phyloP scores from a whole-genome alignment of 129 eudicot genomes.

The Flaveria brownii region DNA sequence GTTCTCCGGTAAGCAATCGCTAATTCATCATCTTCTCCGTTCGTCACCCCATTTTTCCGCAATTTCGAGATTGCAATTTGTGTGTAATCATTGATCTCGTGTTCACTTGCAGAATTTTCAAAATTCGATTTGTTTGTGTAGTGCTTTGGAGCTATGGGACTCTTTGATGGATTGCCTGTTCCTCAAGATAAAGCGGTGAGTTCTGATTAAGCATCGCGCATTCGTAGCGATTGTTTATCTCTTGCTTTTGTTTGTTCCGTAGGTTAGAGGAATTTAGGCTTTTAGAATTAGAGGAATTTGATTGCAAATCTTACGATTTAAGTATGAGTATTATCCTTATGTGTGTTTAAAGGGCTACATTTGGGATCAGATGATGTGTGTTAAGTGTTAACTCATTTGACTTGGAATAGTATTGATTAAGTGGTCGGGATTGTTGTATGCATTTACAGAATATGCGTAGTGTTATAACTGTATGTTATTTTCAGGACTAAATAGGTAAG shows the following conservation, averaged over 20 bases:
- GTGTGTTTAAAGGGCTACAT: not conserved
- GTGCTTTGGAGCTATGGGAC: constrained; percentile 58
- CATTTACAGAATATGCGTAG: not conserved
- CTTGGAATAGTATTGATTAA: constrained; percentile 1
- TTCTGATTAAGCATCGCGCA: constrained; percentile 8
- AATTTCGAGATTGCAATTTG: constrained; percentile 18
- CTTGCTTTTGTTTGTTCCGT: not conserved
- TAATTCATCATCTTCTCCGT: constrained; percentile 12
- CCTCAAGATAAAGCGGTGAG: constrained; percentile 79
- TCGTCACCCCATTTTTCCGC: constrained; percentile 2
- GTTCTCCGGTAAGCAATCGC: constrained; percentile 32
- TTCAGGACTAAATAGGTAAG: constrained; percentile 6
- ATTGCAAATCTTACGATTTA: not conserved
- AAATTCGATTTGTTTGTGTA: constrained; percentile 25
- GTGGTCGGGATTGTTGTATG: too few relatives aligned
- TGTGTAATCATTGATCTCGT: constrained; percentile 22
- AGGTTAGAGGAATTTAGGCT: not conserved
- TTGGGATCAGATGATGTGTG: not conserved
- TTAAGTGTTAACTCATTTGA: constrained; percentile 14
- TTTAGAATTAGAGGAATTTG: not conserved
- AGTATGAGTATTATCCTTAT: not conserved
- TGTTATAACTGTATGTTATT: not conserved
- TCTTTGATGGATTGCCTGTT: constrained; percentile 85
- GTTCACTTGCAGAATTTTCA: constrained; percentile 36
- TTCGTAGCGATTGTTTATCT: not conserved